A percentile compares a stretch with the other conserved stretches of the same genome.
Conservation (phyloP, 2,329 filamentous ascomycete genomes). For the Lachnellula suecica region DNA sequence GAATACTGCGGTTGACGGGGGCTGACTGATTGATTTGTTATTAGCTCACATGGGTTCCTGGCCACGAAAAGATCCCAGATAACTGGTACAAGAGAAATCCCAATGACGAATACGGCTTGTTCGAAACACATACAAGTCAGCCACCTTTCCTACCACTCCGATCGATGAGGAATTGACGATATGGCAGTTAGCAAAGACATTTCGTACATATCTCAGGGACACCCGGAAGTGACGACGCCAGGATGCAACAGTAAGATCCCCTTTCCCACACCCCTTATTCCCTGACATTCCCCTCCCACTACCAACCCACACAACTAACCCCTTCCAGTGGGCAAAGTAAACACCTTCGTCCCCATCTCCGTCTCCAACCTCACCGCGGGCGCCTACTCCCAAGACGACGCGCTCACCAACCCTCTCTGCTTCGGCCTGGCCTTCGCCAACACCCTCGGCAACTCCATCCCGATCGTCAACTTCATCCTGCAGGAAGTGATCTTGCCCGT, state of each 20-base stretch:
- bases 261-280: too few species aligned
- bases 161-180: too few species aligned
- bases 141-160: too few species aligned
- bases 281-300: too few species aligned
- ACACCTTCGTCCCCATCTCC: not conserved
- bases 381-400: not conserved
- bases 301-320: too few species aligned
- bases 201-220: not conserved
- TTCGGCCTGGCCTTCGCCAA: not conserved
- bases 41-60: conserved; percentile 14
- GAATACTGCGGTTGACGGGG: too few species aligned
- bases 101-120: conserved; percentile 39
- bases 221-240: not conserved
- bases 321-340: not conserved
- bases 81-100: conserved; percentile 23
- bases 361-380: not conserved
- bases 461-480: not conserved
- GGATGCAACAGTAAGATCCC: not conserved
- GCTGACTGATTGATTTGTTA: too few species aligned
- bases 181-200: too few species aligned
- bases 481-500: not conserved
- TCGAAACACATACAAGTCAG: too few species aligned
- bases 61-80: conserved; percentile 21
- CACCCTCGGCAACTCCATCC: not conserved
- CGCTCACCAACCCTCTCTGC: not conserved